phyloP scores from a whole-genome alignment of 805 yeast genomes.

The Yamadazyma akitaensis region DNA sequence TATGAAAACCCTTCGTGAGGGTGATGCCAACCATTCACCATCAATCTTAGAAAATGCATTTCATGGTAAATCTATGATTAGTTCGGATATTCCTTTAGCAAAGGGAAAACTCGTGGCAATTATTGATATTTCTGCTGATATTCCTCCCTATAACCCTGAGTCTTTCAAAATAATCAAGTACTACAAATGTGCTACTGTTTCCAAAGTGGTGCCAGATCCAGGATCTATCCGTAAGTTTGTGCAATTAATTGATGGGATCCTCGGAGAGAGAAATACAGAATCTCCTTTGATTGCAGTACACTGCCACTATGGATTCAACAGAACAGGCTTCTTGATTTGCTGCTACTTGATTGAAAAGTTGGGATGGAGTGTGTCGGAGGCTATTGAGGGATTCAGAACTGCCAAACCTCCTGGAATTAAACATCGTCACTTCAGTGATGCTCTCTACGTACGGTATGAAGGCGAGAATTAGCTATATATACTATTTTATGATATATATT shows the following conservation, averaged over 20 bases:
- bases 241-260: conserved; percentile 47
- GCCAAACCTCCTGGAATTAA: conserved; percentile 72
- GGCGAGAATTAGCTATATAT: background rate
- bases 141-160: conserved; percentile 68
- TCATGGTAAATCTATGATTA: conserved; percentile 17
- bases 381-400: conserved; percentile 53
- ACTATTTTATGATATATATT: too few species aligned
- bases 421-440: conserved; percentile 75
- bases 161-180: conserved; percentile 53
- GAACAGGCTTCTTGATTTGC: conserved; percentile 73
- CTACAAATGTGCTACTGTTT: conserved; percentile 72
- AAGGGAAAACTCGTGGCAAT: conserved; percentile 49
- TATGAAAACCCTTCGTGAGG: conserved; percentile 71
- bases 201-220: conserved; percentile 70
- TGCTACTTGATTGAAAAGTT: conserved; percentile 61
- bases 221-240: conserved; percentile 56
- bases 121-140: conserved; percentile 66
- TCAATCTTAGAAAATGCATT: conserved; percentile 45
- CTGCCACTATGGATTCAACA: conserved; percentile 79
- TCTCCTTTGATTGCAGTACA: conserved; percentile 58
- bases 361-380: conserved; percentile 60
- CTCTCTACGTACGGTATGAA: conserved; percentile 62
- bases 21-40: conserved; percentile 62
- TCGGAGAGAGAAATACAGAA: conserved; percentile 20
- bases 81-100: conserved; percentile 9